Evolutionary conservation across 768 basidiomycete genomes (phyloP).

Genomic region (Rubroboletus pulcherrimus): DNA sequence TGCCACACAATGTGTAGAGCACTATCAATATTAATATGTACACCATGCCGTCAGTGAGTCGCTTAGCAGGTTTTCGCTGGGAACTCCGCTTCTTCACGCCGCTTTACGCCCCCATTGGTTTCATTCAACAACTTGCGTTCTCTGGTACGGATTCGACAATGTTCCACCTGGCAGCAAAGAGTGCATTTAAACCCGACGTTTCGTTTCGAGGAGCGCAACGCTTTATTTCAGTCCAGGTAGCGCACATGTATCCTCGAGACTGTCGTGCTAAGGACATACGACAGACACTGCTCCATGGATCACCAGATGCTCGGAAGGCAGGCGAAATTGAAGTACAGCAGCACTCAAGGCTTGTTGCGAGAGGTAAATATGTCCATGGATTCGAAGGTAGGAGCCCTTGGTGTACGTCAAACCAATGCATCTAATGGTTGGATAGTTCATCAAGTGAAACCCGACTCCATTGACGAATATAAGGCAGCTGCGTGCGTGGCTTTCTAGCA

Average conservation of each 20-base stretch:
- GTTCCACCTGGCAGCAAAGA: constrained; percentile 21
- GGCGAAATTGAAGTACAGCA: constrained; percentile 74
- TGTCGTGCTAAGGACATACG: constrained; percentile 25
- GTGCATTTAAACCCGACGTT: constrained; percentile 8
- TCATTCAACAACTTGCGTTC: constrained; percentile 4
- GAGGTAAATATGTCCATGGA: constrained; percentile 92
- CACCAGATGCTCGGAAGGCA: constrained; percentile 79
- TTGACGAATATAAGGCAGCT: constrained; percentile 82
- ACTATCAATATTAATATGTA: not conserved
- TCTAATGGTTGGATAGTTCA: constrained; percentile 53
- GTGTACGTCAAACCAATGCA: not conserved
- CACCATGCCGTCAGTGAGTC: not conserved
- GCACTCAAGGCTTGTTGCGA: constrained; percentile 84
- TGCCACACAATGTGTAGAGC: constrained; percentile 8
- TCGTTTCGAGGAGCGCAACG: constrained; percentile 35
- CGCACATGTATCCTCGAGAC: constrained; percentile 18
- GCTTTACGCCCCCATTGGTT: constrained; percentile 2
- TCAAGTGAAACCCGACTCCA: constrained; percentile 75
- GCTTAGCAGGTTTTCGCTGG: not conserved
- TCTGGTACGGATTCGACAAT: constrained; percentile 13
- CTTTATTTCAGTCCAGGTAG: constrained; percentile 64
- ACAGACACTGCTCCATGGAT: constrained; percentile 90
- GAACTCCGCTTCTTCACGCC: constrained; percentile 22
- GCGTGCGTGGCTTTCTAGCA: constrained; percentile 53
- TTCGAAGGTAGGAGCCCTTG: constrained; percentile 59